Evolutionary conservation across 768 basidiomycete species (phyloP).

Genomic region (Rhizopogon roseolus): DNA sequence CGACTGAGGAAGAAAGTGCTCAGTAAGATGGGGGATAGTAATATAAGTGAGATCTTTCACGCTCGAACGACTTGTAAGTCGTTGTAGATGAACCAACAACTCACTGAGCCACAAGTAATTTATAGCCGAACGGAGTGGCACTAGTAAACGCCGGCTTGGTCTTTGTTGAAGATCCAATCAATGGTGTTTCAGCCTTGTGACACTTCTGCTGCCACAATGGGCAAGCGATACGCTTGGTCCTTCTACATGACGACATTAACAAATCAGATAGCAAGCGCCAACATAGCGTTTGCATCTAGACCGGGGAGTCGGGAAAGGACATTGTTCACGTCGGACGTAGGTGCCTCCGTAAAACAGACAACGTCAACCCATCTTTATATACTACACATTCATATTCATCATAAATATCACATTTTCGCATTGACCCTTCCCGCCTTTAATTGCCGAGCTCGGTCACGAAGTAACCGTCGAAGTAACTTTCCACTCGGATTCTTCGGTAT

Average conservation of each 20-base stretch:
- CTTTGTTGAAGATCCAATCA: neutral
- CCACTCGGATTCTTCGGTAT: conserved; percentile 67
- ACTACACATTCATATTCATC: too few relatives aligned
- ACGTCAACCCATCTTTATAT: too few relatives aligned
- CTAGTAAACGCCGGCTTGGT: neutral
- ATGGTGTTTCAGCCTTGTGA: neutral
- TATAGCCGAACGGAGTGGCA: conserved; percentile 1
- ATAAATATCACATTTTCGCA: neutral
- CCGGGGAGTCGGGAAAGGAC: too few relatives aligned
- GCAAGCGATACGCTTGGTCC: neutral
- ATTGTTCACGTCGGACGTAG: too few relatives aligned
- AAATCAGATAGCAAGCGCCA: neutral
- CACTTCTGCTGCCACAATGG: neutral
- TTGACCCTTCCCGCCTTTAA: neutral
- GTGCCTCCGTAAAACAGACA: too few relatives aligned
- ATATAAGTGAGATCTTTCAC: neutral
- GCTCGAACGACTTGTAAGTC: neutral
- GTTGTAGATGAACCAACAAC: neutral
- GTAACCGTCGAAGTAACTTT: conserved; percentile 45
- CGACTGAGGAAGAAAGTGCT: neutral
- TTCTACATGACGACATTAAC: neutral
- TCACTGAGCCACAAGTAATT: neutral
- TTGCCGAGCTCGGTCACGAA: conserved; percentile 44
- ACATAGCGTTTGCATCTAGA: neutral
- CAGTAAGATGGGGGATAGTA: neutral